phyloP scores from a whole-genome alignment of 352 stramenopile genomes.

The Pythium folliculosum region DNA sequence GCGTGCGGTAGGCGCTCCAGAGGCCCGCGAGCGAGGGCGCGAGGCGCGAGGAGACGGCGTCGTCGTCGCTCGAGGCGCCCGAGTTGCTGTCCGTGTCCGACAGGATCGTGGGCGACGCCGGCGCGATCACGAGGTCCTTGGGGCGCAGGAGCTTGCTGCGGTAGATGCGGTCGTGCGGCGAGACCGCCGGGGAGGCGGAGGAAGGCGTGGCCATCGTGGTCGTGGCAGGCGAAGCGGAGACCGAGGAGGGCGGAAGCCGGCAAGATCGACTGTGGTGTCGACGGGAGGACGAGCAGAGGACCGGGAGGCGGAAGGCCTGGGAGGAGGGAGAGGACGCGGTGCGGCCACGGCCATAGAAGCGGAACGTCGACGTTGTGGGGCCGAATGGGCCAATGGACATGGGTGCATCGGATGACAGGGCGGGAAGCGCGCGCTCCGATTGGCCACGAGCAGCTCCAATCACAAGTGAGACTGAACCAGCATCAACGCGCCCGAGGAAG shows the following conservation, averaged over 20 bases:
- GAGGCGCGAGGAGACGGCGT: slow-evolving; percentile 8
- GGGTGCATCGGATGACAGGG: slow-evolving; percentile 11
- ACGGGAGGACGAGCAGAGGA: background rate
- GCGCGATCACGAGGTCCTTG: slow-evolving; percentile 25
- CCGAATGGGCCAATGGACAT: slow-evolving; percentile 7
- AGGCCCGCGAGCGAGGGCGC: slow-evolving; percentile 25
- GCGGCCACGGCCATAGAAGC: slow-evolving; percentile 29
- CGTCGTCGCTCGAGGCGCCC: slow-evolving; percentile 1
- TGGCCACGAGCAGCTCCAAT: slow-evolving; percentile 22
- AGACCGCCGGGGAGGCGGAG: background rate
- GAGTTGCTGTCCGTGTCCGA: slow-evolving; percentile 26
- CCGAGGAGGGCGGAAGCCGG: slow-evolving; percentile 7
- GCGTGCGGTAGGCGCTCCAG: slow-evolving; percentile 36
- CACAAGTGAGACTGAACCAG: slow-evolving; percentile 20
- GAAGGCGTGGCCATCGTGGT: slow-evolving; percentile 4
- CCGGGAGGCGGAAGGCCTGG: background rate
- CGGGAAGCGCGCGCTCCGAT: background rate
- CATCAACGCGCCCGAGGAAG: slow-evolving; percentile 23
- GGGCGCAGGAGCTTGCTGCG: slow-evolving; percentile 20
- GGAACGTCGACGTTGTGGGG: slow-evolving; percentile 8
- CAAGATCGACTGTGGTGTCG: slow-evolving; percentile 17
- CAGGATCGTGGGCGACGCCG: background rate
- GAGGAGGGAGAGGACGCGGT: background rate
- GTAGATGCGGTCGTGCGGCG: slow-evolving; percentile 18
- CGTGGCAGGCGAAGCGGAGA: too few species aligned